Conservation (phyloP, 768 basidiomycete species). For the Kwoniella sp. region DNA sequence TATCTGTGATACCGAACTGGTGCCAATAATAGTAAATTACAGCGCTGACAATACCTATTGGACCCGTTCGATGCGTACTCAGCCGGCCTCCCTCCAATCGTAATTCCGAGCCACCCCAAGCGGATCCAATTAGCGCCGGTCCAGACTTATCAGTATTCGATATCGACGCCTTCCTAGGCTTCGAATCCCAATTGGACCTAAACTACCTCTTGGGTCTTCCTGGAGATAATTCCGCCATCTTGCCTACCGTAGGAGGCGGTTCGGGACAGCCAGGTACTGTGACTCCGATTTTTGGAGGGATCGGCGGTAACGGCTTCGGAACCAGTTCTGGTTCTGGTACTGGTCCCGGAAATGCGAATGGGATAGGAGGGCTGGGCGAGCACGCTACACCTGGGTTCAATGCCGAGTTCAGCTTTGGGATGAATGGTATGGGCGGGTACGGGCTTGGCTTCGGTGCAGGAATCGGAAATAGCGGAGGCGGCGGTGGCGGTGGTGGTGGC, state of each 20-base stretch:
- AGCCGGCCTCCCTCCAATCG: constrained; percentile 17
- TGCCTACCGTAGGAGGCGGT: neutral
- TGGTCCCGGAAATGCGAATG: neutral
- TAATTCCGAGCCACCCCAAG: neutral
- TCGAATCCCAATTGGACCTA: constrained; percentile 37
- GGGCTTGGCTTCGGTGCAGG: neutral
- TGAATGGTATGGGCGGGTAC: constrained; percentile 15
- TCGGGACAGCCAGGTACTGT: neutral
- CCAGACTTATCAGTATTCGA: constrained; percentile 22
- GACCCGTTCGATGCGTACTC: too few species aligned
- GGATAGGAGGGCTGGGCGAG: neutral
- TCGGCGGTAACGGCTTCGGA: neutral
- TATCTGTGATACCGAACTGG: too few species aligned
- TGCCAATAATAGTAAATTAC: too few species aligned
- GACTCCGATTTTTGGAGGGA: neutral
- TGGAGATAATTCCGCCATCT: constrained; percentile 25
- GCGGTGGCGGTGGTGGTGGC: neutral
- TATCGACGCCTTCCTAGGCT: constrained; percentile 31
- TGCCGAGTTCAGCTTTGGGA: constrained; percentile 20
- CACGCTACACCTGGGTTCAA: constrained; percentile 8
- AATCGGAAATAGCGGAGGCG: too few species aligned
- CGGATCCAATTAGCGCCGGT: neutral
- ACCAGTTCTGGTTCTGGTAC: neutral
- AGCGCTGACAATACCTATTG: too few species aligned
- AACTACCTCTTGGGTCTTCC: constrained; percentile 39